These are phyloP conservation scores for Trametes gibbosa DNA, from an alignment of 768 basidiomycete species.

Conservation along the genomic window DNA sequence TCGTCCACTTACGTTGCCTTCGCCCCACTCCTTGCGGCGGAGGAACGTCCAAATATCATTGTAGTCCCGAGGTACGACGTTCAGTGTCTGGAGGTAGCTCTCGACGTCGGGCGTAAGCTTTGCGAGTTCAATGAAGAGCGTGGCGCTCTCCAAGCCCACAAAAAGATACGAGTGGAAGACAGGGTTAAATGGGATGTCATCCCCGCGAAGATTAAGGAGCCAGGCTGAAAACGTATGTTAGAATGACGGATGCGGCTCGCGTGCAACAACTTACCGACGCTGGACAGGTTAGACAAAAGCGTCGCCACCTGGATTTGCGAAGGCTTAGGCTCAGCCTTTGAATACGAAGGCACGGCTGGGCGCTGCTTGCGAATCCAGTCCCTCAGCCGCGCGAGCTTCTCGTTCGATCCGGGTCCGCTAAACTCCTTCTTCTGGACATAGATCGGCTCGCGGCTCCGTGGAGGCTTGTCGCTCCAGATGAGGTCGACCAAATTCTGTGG, in stretches of 20 bases:
- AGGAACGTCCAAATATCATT: constrained; percentile 80
- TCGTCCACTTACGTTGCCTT: constrained; percentile 57
- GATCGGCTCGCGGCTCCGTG: constrained; percentile 60
- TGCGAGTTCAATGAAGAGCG: constrained; percentile 72
- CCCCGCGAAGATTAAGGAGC: constrained; percentile 83
- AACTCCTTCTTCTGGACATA: constrained; percentile 73
- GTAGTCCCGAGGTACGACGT: constrained; percentile 63
- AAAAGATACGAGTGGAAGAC: constrained; percentile 88
- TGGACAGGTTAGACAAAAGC: constrained; percentile 66
- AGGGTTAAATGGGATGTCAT: constrained; percentile 89
- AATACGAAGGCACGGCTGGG: constrained; percentile 57
- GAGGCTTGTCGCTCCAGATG: constrained; percentile 76
- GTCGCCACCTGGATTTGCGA: constrained; percentile 65
- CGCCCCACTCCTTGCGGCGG: constrained; percentile 70
- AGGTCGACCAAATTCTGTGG: constrained; percentile 83
- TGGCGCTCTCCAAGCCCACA: constrained; percentile 55
- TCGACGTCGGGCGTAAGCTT: constrained; percentile 62
- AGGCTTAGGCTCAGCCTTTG: constrained; percentile 57
- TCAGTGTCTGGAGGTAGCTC: constrained; percentile 54
- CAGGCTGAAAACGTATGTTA: constrained; percentile 53
- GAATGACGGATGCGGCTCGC: background rate
- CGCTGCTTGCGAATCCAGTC: constrained; percentile 66
- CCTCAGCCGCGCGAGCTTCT: constrained; percentile 70
- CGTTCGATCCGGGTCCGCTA: constrained; percentile 59
- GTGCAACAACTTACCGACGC: constrained; percentile 56